Evolutionary conservation across 2,329 filamentous ascomycete species (phyloP), one percentile per base, ranked within the genome.

Genomic region (Pezicula radicicola): DNA sequence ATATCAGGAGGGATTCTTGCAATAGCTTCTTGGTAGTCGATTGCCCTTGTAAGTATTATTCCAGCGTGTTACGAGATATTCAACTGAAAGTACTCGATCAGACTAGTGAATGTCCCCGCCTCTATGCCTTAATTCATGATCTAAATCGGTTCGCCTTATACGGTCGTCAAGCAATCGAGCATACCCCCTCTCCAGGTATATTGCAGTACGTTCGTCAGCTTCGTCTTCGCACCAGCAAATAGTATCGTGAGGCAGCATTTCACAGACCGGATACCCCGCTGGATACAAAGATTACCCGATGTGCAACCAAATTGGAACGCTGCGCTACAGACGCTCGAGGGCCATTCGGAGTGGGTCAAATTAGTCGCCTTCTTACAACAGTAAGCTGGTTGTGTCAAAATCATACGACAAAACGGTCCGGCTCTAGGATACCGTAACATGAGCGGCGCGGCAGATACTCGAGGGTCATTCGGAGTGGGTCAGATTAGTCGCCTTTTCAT

Each of bases 201-300:
- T n/a, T n/a, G n/a, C n/a, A n/a, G n/a, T n/a, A n/a, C n/a, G n/a
- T n/a, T n/a, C n/a, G n/a, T n/a, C n/a, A n/a, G n/a, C n/a, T n/a
- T n/a, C n/a, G n/a, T n/a, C n/a, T n/a, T n/a, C n/a, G n/a, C n/a
- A n/a, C n/a, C n/a, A n/a, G n/a, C n/a, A n/a, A 43, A 46, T 4
- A 51, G 48, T 36, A 51, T 54, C 40, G 13, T 51, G 30, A 28
- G 48, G 10, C 51, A 39, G 27, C 15, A 19, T 36, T 54, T 47
- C 18, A 27, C 42, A 27, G 25, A 19, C 21, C 25, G 10, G 44
- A 46, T 53, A 3, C 47, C 51, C 7, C 1, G 3, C 37, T 53
- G 51, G 51, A 46, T 53, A 15, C n/a, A 37, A 33, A 30, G 2
- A n/a, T 41, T 16, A n/a, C 18, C 50, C 1, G 39, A 15, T 33